Evolutionary conservation across 2,329 filamentous ascomycete genomes (phyloP).

Genomic region (Metarhizium guizhouense): DNA sequence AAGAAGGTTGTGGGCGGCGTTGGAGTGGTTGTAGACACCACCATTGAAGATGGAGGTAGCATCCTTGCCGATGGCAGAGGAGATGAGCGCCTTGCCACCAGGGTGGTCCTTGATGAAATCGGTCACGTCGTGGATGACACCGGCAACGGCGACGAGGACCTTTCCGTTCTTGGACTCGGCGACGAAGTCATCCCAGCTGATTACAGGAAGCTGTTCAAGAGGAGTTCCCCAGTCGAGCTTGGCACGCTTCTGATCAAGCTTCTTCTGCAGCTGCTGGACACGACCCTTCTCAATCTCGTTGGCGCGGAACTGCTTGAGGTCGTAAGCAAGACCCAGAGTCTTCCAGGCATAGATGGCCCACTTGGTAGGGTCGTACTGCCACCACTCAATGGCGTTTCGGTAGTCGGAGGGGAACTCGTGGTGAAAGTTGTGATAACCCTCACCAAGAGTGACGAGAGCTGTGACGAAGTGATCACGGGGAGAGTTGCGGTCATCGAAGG

Average conservation of each 20-base stretch:
- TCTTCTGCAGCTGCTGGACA: constrained; percentile 84
- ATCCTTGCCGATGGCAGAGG: constrained; percentile 74
- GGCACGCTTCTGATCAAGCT: constrained; percentile 78
- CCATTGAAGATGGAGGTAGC: constrained; percentile 91
- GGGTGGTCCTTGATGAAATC: constrained; percentile 84
- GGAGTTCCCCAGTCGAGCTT: constrained; percentile 80
- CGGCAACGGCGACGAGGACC: constrained; percentile 67
- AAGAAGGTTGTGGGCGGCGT: constrained; percentile 80
- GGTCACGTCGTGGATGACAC: constrained; percentile 77
- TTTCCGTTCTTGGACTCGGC: constrained; percentile 67
- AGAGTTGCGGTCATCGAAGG: constrained; percentile 87
- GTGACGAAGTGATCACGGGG: constrained; percentile 84
- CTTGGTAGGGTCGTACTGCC: constrained; percentile 87
- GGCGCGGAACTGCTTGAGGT: constrained; percentile 82
- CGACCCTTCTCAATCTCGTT: constrained; percentile 93
- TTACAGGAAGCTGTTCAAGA: constrained; percentile 74
- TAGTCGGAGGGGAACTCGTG: constrained; percentile 92
- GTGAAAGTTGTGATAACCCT: constrained; percentile 94
- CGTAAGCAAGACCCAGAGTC: constrained; percentile 72
- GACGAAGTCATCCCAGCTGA: constrained; percentile 81
- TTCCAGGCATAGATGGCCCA: constrained; percentile 83
- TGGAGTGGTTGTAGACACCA: constrained; percentile 82
- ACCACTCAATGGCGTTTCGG: constrained; percentile 86
- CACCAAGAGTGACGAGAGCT: constrained; percentile 74
- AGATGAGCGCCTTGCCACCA: constrained; percentile 83